Evolutionary conservation across 495 filamentous ascomycete genomes (phyloP).

Genomic region (Choiromyces venosus): DNA sequence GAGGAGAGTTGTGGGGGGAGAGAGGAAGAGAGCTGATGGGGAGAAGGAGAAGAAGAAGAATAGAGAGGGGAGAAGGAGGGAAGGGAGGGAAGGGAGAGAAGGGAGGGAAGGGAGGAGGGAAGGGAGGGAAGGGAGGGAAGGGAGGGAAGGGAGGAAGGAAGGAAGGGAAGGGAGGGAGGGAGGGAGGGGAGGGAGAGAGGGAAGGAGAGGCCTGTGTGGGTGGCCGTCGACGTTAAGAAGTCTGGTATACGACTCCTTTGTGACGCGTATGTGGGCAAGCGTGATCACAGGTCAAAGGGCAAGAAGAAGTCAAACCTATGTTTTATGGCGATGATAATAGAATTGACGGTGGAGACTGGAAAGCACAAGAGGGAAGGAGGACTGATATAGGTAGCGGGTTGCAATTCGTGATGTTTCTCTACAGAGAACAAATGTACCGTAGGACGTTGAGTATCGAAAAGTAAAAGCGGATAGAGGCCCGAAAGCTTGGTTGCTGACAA

Average conservation of each 20-base stretch:
- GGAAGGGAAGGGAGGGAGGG: not conserved
- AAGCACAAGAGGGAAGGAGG: conserved; percentile 1
- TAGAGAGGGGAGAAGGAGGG: conserved; percentile 45
- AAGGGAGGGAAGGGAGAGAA: conserved; percentile 47
- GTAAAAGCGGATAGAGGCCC: conserved; percentile 13
- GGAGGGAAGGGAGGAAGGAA: conserved; percentile 42
- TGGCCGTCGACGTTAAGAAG: not conserved
- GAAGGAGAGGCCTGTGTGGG: not conserved
- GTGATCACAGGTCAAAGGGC: not conserved
- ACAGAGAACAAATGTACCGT: not conserved
- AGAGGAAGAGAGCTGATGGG: conserved; percentile 45
- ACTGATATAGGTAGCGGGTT: not conserved
- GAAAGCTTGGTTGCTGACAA: conserved; percentile 22
- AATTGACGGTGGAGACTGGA: not conserved
- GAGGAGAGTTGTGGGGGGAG: conserved; percentile 36
- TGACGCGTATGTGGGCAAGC: not conserved
- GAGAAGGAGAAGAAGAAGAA: conserved; percentile 33
- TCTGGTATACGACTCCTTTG: not conserved
- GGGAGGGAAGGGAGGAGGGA: conserved; percentile 47
- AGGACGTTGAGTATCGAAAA: conserved; percentile 3
- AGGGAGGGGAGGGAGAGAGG: not conserved
- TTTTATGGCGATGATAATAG: not conserved
- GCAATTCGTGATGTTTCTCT: not conserved
- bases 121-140: conserved; percentile 47
- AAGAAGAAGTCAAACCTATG: not conserved